Evolutionary conservation across 192 early-diverging fungal species (phyloP), one percentile per base, ranked within the genome.

Genomic region (Dissophora globulifera): DNA sequence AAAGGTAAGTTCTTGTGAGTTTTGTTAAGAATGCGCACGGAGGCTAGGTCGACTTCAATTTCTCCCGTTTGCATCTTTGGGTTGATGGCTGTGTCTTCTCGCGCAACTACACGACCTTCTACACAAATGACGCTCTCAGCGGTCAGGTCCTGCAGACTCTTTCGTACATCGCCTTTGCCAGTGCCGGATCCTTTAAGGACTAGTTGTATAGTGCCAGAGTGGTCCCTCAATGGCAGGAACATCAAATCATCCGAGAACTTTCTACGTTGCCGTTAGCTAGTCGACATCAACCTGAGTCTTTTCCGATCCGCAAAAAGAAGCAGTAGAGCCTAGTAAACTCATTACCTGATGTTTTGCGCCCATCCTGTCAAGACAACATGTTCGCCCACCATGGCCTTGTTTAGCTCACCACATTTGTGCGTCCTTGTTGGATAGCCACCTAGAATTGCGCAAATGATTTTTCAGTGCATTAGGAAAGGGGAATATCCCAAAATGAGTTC

Each of bases 201-300:
- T 23, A 95, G 78, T 68, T 97, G 95, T 33, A 90, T 82, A 0
- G 80, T 83, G 33, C 95, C 95, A 43, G 83, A 85, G 33, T 81
- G 78, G 78, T 97, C 95, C 30, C 93, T 88, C 50, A 97, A 55
- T 20, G 90, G 88, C 9, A 94, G 70, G 78, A 97, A 97, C 4
- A 89, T 74, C 15, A 95, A 79, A 30, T 89, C 84, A 43, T 87
- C 76, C 25, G 93, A 93, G 23, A 91, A 81, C 56, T 87, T 86
- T 67, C 88, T 89, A 72, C 19, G 35, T 58, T n/a, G 5, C 22
- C 1, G 46, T 47, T n/a, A 13, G 5, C 12, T 5, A 47, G 46
- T 13, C 15, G 46, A 16, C n/a, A 48, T 2, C n/a, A 48, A 20
- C 46, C 15, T n/a, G n/a, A n/a, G n/a, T n/a, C n/a, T n/a, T n/a